Base-by-base conservation (phyloP, 2,329 filamentous ascomycete species). In the Parasarocladium wereldwijsianum region DNA sequence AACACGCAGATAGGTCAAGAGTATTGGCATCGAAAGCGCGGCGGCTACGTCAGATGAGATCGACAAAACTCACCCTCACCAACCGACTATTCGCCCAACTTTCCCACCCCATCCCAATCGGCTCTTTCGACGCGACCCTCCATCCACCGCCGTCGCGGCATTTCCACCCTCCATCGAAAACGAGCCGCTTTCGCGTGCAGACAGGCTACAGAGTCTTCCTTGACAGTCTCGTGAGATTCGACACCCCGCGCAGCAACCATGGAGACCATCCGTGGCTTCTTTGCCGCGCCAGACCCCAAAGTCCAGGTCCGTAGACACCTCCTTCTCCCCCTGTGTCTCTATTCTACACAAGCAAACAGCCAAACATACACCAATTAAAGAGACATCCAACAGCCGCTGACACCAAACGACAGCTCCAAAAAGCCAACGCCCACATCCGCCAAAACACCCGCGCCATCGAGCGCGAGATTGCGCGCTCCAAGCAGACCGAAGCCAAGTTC, bases 391-490 rank as follows among this genome's bases (percentile, higher is more conserved):
- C 31, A 12, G 6, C n/a, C 12, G 4, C n/a, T n/a, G n/a, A n/a
- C n/a, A 13, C 24, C 18, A 32, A 29, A 21, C 34, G 14, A 17
- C 44, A 98, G 87, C 78, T 90, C 58, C 77, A 86, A 39, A 96
- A 94, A 76, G 96, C 87, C 58, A 93, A 94, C 55, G 64, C 73
- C 37, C 71, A 96, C 37, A 79, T 98, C 45, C 83, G 87, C 36
- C 62, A 75, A 50, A 94, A 96, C 56, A 79, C 84, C 38, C 85
- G 90, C 48, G 87, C 93, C 50, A 71, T 98, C 44, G 90, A 98
- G 54, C 86, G 90, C 49, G 86, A 96, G 57, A 87, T 98, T 50
- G 58, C 66, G 32, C 65, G 75, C 40, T 70, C 90, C 40, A 86
- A 82, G 53, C 62, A 70, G 33, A 76, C 83, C 40, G 87, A 98